phyloP scores from a whole-genome alignment of 371 early-diverging fungal genomes.

The Smittium mucronatum region DNA sequence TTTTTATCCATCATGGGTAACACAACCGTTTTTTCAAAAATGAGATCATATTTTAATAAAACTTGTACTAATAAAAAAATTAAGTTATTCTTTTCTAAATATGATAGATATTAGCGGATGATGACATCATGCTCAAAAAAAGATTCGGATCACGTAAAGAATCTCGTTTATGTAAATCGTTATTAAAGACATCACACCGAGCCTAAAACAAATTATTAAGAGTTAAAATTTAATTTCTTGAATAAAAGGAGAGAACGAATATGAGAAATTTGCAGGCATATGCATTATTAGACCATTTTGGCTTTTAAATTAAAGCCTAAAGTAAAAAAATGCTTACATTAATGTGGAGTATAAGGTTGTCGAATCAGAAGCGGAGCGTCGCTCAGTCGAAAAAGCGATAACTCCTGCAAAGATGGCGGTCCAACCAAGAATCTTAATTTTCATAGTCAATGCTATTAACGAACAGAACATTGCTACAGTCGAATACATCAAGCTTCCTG shows the following conservation, averaged over 20 bases:
- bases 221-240: too few relatives aligned
- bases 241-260: too few relatives aligned
- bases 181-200: not conserved
- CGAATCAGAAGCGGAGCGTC: not conserved
- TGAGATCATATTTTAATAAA: too few relatives aligned
- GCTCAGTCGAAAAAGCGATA: not conserved
- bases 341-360: not conserved
- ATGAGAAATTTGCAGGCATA: too few relatives aligned
- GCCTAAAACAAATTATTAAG: too few relatives aligned
- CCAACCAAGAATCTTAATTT: not conserved
- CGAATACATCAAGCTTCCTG: slow-evolving; percentile 9
- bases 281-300: too few relatives aligned
- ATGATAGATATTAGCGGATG: too few relatives aligned
- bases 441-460: not conserved
- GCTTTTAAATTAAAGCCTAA: too few relatives aligned
- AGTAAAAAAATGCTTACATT: not conserved
- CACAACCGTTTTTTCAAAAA: too few relatives aligned
- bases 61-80: too few relatives aligned
- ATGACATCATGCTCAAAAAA: too few relatives aligned
- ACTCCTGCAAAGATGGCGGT: not conserved
- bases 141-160: not conserved
- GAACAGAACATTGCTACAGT: slow-evolving; percentile 2
- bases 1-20: slow-evolving; percentile 14
- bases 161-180: not conserved
- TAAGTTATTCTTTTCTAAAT: too few relatives aligned